These are phyloP conservation scores for Rhododendron mucronatum DNA, from an alignment of 148 eudicot species.

Conservation along the genomic window DNA sequence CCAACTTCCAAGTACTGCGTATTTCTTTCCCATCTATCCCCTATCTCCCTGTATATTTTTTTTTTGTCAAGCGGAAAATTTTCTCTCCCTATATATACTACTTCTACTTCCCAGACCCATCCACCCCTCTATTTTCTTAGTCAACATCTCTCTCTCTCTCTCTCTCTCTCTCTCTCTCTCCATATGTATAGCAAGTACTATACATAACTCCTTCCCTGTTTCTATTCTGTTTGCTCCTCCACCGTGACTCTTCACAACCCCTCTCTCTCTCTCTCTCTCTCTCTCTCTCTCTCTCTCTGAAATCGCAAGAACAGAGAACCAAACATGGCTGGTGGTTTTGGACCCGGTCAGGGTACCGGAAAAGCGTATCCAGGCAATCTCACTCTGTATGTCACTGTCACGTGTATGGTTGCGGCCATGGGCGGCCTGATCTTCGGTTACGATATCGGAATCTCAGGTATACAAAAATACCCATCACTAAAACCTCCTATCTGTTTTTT, in stretches of 20 bases:
- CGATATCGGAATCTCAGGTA: constrained; percentile 41
- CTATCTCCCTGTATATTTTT: too few relatives aligned
- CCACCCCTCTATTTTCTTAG: background rate
- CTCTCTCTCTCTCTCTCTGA: too few relatives aligned
- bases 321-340: constrained; percentile 38
- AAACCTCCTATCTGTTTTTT: background rate
- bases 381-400: constrained; percentile 17
- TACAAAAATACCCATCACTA: background rate
- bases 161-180: background rate
- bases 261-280: background rate
- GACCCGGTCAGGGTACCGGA: constrained; percentile 1
- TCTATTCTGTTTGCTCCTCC: background rate
- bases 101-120: background rate
- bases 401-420: constrained; percentile 31
- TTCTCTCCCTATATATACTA: background rate
- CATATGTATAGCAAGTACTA: background rate
- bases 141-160: background rate
- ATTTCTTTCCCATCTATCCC: background rate
- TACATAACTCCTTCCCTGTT: background rate
- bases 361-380: constrained; percentile 20
- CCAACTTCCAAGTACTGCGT: background rate
- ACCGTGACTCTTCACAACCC: background rate
- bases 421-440: constrained; percentile 51
- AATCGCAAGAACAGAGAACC: background rate
- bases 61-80: too few relatives aligned